A percentile compares a stretch with the other conserved stretches of the same genome.
phyloP scores from a whole-genome alignment of 441 rosid species.

The Macaranga tanarius region DNA sequence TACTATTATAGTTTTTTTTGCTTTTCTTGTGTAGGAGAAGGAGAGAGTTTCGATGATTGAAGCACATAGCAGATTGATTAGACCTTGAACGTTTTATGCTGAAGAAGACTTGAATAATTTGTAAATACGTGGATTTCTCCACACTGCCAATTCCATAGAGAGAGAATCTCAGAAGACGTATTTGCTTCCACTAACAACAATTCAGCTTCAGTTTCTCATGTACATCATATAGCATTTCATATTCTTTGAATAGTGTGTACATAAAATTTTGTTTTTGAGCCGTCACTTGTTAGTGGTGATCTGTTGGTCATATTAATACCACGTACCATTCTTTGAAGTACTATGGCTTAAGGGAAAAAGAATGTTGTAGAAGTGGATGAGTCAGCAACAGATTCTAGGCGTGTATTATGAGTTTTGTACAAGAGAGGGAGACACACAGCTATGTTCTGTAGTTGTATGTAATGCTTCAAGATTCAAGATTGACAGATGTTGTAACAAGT shows the following conservation, averaged over 20 bases:
- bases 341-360: not conserved
- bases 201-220: conserved; percentile 2
- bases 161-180: conserved; percentile 10
- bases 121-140: conserved; percentile 22
- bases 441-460: not conserved
- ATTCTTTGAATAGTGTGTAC: conserved; percentile 34
- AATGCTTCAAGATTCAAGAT: too few relatives aligned
- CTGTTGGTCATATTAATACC: not conserved
- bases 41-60: conserved; percentile 55
- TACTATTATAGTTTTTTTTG: not conserved
- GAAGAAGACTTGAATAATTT: conserved; percentile 14
- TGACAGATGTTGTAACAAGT: too few relatives aligned
- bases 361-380: too few relatives aligned
- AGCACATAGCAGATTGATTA: conserved; percentile 63
- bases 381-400: not conserved
- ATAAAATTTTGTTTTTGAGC: conserved; percentile 20
- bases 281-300: not conserved
- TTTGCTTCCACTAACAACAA: not conserved
- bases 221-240: conserved; percentile 9
- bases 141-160: not conserved
- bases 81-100: conserved; percentile 23
- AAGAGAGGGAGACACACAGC: too few relatives aligned
- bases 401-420: too few relatives aligned
- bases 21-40: conserved; percentile 55
- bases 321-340: not conserved